Percentiles rank a stretch among this genome's conserved stretches.
phyloP scores from a whole-genome alignment of 2,329 filamentous ascomycete species.

The Cladophialophora carrionii region DNA sequence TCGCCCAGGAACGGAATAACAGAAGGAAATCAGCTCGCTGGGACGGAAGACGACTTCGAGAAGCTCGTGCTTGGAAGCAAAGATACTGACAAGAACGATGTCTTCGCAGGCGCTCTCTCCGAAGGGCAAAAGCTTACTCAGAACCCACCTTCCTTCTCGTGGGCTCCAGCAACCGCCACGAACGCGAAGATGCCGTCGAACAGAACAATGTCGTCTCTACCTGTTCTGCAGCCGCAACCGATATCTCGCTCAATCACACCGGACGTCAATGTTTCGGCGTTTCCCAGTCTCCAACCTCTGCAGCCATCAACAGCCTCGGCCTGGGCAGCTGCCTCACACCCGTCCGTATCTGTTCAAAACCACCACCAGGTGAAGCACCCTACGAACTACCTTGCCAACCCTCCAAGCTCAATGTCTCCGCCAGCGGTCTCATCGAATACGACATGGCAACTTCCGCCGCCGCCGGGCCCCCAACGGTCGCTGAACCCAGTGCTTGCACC shows the following conservation, averaged over 20 bases:
- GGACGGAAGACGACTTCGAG: conserved; percentile 76
- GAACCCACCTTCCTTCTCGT: conserved; percentile 48
- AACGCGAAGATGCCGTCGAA: conserved; percentile 37
- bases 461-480: conserved; percentile 19
- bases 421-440: conserved; percentile 22
- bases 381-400: conserved; percentile 18
- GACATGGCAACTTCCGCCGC: conserved; percentile 33
- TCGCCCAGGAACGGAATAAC: conserved; percentile 38
- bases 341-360: conserved; percentile 22
- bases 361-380: conserved; percentile 31
- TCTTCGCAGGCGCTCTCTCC: conserved; percentile 41
- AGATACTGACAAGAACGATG: conserved; percentile 43
- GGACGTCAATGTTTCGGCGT: conserved; percentile 54
- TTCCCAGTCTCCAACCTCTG: conserved; percentile 52
- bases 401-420: conserved; percentile 24
- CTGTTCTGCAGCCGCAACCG: conserved; percentile 37
- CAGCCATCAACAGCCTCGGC: conserved; percentile 43
- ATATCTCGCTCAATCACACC: conserved; percentile 56
- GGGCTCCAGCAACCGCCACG: conserved; percentile 45
- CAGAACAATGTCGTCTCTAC: conserved; percentile 32
- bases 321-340: conserved; percentile 28
- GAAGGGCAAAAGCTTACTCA: conserved; percentile 39
- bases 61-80: conserved; percentile 79
- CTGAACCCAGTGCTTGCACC: conserved; percentile 11
- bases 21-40: conserved; percentile 55